Evolutionary conservation across 2,329 filamentous ascomycete genomes (phyloP), one percentile per base, ranked within the genome.

Genomic region (Dactylellina leptospora): DNA sequence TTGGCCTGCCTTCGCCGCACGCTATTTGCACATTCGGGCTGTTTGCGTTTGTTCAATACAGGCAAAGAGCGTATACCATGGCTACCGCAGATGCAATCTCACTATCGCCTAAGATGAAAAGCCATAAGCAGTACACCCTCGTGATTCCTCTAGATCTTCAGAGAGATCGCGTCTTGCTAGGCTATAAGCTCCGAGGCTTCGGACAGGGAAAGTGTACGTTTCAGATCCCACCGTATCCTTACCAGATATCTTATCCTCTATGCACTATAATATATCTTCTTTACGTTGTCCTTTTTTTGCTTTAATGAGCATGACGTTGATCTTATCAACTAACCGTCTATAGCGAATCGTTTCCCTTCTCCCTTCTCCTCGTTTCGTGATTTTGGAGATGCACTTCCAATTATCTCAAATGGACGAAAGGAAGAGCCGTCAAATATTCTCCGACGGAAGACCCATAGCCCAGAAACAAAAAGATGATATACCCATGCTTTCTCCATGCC

Each of bases 151-250:
- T 77, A 42, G 74, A 66, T 55, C 66, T 74, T 53, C 51, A 64
- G 23, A 33, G 54, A 42, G 62, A 73, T 45, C 62, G 64, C 4
- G 66, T 77, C 28, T 50, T 77, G 16, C 60, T 77, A 50, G 76
- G 76, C 40, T 76, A 76, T 45, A 77, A 77, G 59, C 74, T 75
- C 50, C 74, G 75, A 44, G 75, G 76, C 23, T 77, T 77, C 59
- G 76, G 76, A 8, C 50, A 69, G 40, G 75, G 75, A 18, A 77
- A 77, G 70, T 76, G 75, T 76, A 62, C 47, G 74, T 74, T 60
- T 66, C 58, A 61, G 64, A 70, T 70, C 48, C 56, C 53, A 36
- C 51, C 33, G 38, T 25, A 38, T 42, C 40, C 40, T 66, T 42
- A 59, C 36, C 44, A n/a, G 16, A 23, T 25, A 20, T 61, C 16